Base-by-base conservation (phyloP, 805 yeast species). In the Teunomyces atbi region DNA sequence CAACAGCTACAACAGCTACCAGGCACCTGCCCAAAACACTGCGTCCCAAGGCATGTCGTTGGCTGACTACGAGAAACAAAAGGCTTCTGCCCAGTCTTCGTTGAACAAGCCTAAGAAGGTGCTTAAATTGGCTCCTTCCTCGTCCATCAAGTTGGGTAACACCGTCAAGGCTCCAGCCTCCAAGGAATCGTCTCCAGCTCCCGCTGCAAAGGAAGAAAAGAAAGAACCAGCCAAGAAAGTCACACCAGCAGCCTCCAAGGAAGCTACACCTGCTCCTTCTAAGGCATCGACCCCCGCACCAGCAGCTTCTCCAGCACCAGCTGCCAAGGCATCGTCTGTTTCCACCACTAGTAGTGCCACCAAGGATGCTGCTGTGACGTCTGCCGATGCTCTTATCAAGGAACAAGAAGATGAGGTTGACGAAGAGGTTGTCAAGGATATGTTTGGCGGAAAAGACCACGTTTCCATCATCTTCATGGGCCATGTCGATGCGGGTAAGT, bases 401-500 rank as follows among this genome's bases (percentile, higher is more conserved):
- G 89, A 83, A 60, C 89, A 83, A 66, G 96, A 86, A 62, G 92
- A 86, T 32, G 81, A 79, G 59, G 77, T 91, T 47, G 97, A 92
- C 65, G 87, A 87, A 61, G 94, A 85, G 57, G 81, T 91, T 53
- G 89, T 94, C 53, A 84, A 81, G 48, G 99, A 95, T 60, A 72
- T 94, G 87, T 94, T 89, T 62, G 97, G 97, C 54, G 96, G 96
- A 61, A 94, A 94, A 69, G 99, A 92, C 66, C 99, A 94, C 73
- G 81, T 94, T 65, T 91, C 97, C 15, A 86, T 94, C 58, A 89
- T 94, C 57, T 94, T 94, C 73, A 94, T 94, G 98, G 99, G 99
- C 59, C 99, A 94, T 65, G 99, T 94, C 56, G 99, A 94, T 78
- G 99, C 99, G 29, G 99, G 99, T 66, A 94, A 94, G 71, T 89